Conservation (phyloP, 2,329 filamentous ascomycete genomes). For the Ceratocystiopsis sp. region DNA sequence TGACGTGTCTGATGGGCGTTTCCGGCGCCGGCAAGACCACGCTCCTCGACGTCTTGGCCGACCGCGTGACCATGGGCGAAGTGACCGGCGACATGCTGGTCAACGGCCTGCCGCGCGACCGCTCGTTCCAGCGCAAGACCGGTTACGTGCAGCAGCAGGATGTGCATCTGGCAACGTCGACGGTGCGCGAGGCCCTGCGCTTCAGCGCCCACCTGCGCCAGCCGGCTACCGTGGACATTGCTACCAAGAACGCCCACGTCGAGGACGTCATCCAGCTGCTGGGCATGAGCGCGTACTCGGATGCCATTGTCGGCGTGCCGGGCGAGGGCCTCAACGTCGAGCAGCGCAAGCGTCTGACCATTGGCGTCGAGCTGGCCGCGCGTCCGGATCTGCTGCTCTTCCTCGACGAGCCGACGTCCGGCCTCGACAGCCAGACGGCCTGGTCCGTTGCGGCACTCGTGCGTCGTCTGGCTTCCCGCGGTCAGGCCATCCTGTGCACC, state of each 20-base stretch:
- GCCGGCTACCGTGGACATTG: conserved; percentile 50
- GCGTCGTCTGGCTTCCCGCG: conserved; percentile 34
- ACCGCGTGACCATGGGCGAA: conserved; percentile 75
- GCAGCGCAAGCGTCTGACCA: conserved; percentile 58
- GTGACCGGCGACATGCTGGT: conserved; percentile 69
- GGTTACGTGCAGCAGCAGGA: conserved; percentile 90
- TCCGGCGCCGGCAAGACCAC: conserved; percentile 92
- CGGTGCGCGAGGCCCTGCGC: conserved; percentile 72
- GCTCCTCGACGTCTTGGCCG: conserved; percentile 69
- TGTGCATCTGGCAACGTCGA: conserved; percentile 68
- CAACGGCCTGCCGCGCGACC: conserved; percentile 49
- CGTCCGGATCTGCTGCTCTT: conserved; percentile 54
- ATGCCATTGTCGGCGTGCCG: conserved; percentile 78
- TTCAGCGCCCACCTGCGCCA: conserved; percentile 80
- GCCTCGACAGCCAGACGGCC: conserved; percentile 45
- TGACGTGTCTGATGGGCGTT: conserved; percentile 83
- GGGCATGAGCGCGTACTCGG: conserved; percentile 79
- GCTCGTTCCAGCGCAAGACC: conserved; percentile 79
- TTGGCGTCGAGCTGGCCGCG: conserved; percentile 88
- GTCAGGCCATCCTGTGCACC: conserved; percentile 15
- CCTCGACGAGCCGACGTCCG: conserved; percentile 43
- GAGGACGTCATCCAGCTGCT: conserved; percentile 81
- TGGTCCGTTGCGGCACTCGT: conserved; percentile 48
- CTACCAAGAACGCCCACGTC: conserved; percentile 75
- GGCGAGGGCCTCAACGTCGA: conserved; percentile 69